These are phyloP conservation scores for Acanthamoeba healyi DNA, from an alignment of 208 protist genomes.

Conservation along the genomic window DNA sequence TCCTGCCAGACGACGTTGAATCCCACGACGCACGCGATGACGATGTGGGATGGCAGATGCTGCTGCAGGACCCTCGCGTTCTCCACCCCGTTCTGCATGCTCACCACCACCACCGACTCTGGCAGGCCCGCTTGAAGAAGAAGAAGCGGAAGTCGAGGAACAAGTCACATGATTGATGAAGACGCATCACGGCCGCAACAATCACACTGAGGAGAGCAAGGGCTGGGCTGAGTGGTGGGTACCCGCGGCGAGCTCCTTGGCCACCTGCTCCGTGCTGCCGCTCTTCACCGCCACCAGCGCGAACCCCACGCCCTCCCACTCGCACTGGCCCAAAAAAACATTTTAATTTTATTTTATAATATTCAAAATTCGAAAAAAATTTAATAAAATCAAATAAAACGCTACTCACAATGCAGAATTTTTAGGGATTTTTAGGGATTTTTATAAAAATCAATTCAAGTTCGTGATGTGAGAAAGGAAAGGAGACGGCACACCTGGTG, in stretches of 20 bases:
- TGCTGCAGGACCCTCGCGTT: background rate
- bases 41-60: background rate
- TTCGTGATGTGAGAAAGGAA: too few species aligned
- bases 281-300: conserved; percentile 14
- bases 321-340: background rate
- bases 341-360: background rate
- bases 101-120: conserved; percentile 1
- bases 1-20: conserved; percentile 41
- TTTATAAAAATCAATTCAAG: background rate
- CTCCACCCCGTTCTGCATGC: conserved; percentile 15
- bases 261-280: conserved; percentile 16
- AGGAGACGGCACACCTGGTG: background rate
- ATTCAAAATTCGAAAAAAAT: background rate
- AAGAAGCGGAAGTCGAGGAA: background rate
- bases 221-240: background rate
- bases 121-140: background rate
- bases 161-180: too few species aligned
- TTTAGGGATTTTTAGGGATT: too few species aligned
- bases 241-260: conserved; percentile 7
- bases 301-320: background rate
- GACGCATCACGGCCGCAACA: too few species aligned
- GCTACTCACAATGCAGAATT: background rate
- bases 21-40: background rate
- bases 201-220: background rate
- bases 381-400: too few species aligned